phyloP scores from a whole-genome alignment of 169 alveolate species.

The Plasmodium cynomolgi region DNA sequence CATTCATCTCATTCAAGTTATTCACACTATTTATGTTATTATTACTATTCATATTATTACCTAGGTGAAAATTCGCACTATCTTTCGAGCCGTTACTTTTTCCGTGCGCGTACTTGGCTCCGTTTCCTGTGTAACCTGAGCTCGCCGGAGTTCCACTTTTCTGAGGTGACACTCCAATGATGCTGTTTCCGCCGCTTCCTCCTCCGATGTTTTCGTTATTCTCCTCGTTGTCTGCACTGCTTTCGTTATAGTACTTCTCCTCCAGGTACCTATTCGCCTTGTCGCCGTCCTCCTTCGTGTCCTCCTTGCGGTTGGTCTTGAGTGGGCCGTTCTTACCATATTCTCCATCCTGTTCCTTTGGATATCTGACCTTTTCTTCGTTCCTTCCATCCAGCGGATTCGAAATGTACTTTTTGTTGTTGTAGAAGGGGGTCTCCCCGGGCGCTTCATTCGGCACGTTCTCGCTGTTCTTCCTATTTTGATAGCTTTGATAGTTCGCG shows the following conservation, averaged over 20 bases:
- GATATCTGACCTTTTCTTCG: slow-evolving; percentile 5
- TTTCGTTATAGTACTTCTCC: slow-evolving; percentile 38
- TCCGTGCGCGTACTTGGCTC: slow-evolving; percentile 24
- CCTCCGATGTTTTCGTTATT: background rate
- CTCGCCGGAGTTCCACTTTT: slow-evolving; percentile 15
- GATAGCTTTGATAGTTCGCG: background rate
- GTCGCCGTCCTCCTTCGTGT: slow-evolving; percentile 21
- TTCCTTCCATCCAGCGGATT: slow-evolving; percentile 43
- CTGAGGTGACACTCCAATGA: background rate
- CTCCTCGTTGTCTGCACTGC: slow-evolving; percentile 5
- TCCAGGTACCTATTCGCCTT: slow-evolving; percentile 14
- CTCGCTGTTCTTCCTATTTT: slow-evolving; percentile 15
- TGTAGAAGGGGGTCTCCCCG: background rate
- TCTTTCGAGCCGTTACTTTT: slow-evolving; percentile 53
- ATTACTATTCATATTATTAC: slow-evolving; percentile 45
- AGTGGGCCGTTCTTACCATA: slow-evolving; percentile 9
- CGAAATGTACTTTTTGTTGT: slow-evolving; percentile 23
- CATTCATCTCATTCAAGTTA: background rate
- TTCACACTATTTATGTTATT: slow-evolving; percentile 1
- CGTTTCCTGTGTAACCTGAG: background rate
- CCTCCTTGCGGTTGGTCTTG: slow-evolving; percentile 9
- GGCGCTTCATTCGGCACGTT: background rate
- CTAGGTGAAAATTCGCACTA: slow-evolving; percentile 59
- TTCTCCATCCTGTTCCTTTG: slow-evolving; percentile 11
- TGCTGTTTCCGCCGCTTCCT: background rate